Evolutionary conservation across 2,329 filamentous ascomycete species (phyloP).

Genomic region (Westerdykella sp.): DNA sequence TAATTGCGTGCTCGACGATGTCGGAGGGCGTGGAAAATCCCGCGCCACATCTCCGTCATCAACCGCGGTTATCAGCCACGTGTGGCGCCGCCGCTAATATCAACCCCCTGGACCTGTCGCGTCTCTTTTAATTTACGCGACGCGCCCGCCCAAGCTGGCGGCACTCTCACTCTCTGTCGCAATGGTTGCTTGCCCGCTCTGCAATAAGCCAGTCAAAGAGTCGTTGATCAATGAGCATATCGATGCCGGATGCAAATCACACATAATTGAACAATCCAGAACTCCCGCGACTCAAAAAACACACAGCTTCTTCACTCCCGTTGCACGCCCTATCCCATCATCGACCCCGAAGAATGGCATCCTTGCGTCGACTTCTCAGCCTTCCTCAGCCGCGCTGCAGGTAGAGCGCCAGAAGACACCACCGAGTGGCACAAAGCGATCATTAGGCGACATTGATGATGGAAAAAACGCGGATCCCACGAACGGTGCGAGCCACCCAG

Average conservation of each 20-base stretch:
- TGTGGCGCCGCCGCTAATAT: neutral
- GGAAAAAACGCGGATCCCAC: constrained; percentile 7
- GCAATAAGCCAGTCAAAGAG: constrained; percentile 64
- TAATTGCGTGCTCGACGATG: constrained; percentile 26
- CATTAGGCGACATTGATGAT: constrained; percentile 16
- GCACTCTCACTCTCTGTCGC: constrained; percentile 1
- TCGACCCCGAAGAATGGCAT: constrained; percentile 15
- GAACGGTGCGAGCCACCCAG: too few relatives aligned
- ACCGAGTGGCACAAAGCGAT: constrained; percentile 21
- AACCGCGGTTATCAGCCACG: constrained; percentile 11
- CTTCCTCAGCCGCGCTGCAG: constrained; percentile 7
- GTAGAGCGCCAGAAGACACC: constrained; percentile 22
- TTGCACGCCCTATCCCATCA: constrained; percentile 35
- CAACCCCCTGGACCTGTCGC: too few relatives aligned
- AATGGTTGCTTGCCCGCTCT: constrained; percentile 75
- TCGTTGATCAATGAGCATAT: constrained; percentile 82
- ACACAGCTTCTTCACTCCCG: constrained; percentile 51
- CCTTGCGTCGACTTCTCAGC: constrained; percentile 15
- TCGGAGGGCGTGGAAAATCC: neutral
- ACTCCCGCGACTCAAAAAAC: constrained; percentile 32
- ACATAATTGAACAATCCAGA: constrained; percentile 52
- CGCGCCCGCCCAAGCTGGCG: constrained; percentile 5
- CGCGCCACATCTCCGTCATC: constrained; percentile 24
- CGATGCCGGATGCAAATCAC: constrained; percentile 70
- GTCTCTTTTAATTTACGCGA: constrained; percentile 16